phyloP scores from a whole-genome alignment of 306 rosid species.

The Dalbergia cultrata region DNA sequence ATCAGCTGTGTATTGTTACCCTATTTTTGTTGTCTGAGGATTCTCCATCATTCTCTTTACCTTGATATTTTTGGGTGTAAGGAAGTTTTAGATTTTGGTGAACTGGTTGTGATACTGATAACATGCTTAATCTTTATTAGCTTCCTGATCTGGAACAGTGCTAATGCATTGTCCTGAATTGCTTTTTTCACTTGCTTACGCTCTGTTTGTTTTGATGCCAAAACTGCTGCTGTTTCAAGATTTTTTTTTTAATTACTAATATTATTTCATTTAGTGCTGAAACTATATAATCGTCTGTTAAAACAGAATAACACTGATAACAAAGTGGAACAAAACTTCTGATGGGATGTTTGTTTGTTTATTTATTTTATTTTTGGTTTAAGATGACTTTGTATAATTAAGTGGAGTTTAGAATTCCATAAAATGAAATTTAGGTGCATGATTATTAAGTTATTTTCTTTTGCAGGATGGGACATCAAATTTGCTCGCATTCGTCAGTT shows the following conservation, averaged over 20 bases:
- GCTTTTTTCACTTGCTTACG: slow-evolving; percentile 25
- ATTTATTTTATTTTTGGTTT: slow-evolving; percentile 27
- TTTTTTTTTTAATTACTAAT: not conserved
- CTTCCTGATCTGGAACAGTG: slow-evolving; percentile 19
- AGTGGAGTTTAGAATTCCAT: slow-evolving; percentile 18
- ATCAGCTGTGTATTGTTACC: not conserved
- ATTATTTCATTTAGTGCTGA: not conserved
- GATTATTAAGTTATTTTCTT: slow-evolving; percentile 50
- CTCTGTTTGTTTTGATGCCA: slow-evolving; percentile 2
- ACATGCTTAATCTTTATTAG: slow-evolving; percentile 16
- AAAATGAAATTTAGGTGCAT: slow-evolving; percentile 37
- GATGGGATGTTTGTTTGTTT: slow-evolving; percentile 1
- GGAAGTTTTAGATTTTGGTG: slow-evolving; percentile 37
- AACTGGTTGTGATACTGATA: slow-evolving; percentile 1
- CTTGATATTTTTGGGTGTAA: slow-evolving; percentile 19
- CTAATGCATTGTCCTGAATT: slow-evolving; percentile 25
- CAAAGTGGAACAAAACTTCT: not conserved
- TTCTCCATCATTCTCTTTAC: slow-evolving; percentile 29
- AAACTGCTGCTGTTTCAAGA: too few relatives aligned
- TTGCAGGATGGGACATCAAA: slow-evolving; percentile 92
- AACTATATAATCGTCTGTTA: slow-evolving; percentile 15
- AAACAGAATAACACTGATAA: slow-evolving; percentile 10
- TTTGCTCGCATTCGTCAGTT: slow-evolving; percentile 79
- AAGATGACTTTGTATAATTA: slow-evolving; percentile 20
- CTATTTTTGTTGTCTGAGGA: not conserved